A percentile compares a stretch with the other conserved stretches of the same genome.
Evolutionary conservation across 2,329 filamentous ascomycete genomes (phyloP).

Genomic region (Botryotinia convoluta): DNA sequence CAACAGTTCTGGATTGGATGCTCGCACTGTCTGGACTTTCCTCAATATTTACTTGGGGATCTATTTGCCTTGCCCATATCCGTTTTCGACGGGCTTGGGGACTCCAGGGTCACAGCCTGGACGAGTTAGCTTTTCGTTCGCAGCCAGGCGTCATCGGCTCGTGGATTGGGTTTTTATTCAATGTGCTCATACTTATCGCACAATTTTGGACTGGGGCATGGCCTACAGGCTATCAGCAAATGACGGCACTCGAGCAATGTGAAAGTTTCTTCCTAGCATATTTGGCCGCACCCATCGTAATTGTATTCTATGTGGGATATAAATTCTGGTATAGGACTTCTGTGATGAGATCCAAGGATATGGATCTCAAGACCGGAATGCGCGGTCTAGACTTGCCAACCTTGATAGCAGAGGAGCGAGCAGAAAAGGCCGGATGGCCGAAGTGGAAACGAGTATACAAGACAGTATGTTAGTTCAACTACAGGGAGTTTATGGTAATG

Average conservation of each 20-base stretch:
- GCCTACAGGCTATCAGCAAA: conserved; percentile 59
- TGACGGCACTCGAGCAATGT: conserved; percentile 48
- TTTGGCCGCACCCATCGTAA: conserved; percentile 66
- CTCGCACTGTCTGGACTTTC: conserved; percentile 70
- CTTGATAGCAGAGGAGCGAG: conserved; percentile 74
- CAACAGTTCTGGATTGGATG: conserved; percentile 74
- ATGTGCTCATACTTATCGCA: conserved; percentile 70
- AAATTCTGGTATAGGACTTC: conserved; percentile 72
- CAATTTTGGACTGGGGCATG: conserved; percentile 88
- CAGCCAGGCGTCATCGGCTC: conserved; percentile 78
- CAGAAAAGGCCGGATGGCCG: conserved; percentile 71
- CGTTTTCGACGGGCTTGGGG: conserved; percentile 84
- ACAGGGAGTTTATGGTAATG: background rate
- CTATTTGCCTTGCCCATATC: conserved; percentile 88
- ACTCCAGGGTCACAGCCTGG: conserved; percentile 62
- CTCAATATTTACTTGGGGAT: conserved; percentile 75
- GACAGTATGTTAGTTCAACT: conserved; percentile 57
- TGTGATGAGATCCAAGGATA: conserved; percentile 66
- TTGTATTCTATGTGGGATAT: conserved; percentile 68
- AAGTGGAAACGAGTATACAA: conserved; percentile 75
- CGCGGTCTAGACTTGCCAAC: conserved; percentile 79
- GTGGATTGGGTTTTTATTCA: conserved; percentile 75
- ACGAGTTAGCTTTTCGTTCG: conserved; percentile 77
- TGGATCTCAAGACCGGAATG: conserved; percentile 84
- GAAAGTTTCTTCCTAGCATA: conserved; percentile 72